Evolutionary conservation across 148 eudicot species (phyloP), one percentile per base, ranked within the genome.

Genomic region (Heliamphora exappendiculata): DNA sequence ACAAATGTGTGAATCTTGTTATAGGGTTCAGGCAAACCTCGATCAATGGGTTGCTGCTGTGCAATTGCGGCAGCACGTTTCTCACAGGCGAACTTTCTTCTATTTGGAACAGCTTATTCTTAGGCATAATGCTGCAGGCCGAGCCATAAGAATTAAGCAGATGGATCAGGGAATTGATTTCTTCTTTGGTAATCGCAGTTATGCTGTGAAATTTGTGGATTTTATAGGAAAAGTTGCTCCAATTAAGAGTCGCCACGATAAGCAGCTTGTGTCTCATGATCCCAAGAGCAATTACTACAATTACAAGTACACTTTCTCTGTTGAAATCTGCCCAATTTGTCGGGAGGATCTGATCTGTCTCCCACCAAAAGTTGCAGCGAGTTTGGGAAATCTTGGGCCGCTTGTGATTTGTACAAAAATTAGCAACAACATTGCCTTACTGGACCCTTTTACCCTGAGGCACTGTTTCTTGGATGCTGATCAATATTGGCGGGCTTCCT

Each of bases 301-400:
- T 68, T 87, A 86, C 72, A 87, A 89, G 78, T 82, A 81, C 76
- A 90, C 93, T n/a, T 90, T 90, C 58, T 85, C 93, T 12, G 95
- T 90, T 60, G 90, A 89, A 67, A 86, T 90, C 29, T 79, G 89
- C 73, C 92, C 93, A n/a, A 79, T 90, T 29, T 90, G 94, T 60
- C 92, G 91, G n/a, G 94, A 90, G 75, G 97, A 90, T 79, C 81
- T 92, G 44, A 79, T 92, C 22, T 90, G 95, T 76, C 91, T 92
- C 29, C 92, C 92, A 28, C 88, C 90, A 4, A 90, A 86, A 81
- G 70, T 86, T 41, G 76, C 91, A 0, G 45, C 5, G 26, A 77
- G 89, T 69, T 67, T 88, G 75, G 91, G 91, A 47, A 84, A 86
- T 77, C 34, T 88, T 55, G 89, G 87, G 1, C 91, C 89, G 14